phyloP scores from a whole-genome alignment of 805 yeast genomes.

The Starmerella tilneyi region DNA sequence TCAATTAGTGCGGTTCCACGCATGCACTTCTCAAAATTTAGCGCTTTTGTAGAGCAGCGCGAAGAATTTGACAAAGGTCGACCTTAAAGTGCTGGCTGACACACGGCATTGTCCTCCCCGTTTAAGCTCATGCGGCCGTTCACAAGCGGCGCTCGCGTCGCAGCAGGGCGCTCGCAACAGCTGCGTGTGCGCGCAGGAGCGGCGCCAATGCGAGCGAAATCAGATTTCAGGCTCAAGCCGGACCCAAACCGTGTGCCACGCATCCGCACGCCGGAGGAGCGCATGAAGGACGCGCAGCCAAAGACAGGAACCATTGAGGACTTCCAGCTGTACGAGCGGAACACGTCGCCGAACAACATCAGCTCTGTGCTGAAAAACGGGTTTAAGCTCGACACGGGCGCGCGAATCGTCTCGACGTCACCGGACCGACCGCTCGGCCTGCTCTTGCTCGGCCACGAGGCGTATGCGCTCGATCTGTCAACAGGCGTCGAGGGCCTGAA shows the following conservation, averaged over 20 bases:
- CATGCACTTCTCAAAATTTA: too few relatives aligned
- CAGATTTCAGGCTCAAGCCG: slow-evolving; percentile 22
- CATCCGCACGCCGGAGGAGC: slow-evolving; percentile 21
- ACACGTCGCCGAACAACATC: slow-evolving; percentile 41
- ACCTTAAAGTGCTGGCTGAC: too few relatives aligned
- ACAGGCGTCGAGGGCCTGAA: slow-evolving; percentile 37
- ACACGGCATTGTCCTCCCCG: too few relatives aligned
- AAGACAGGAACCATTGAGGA: slow-evolving; percentile 29
- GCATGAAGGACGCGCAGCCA: slow-evolving; percentile 24
- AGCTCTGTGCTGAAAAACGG: slow-evolving; percentile 46
- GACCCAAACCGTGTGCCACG: slow-evolving; percentile 26
- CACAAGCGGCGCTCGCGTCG: too few relatives aligned
- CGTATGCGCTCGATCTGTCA: slow-evolving; percentile 47
- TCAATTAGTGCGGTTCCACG: too few relatives aligned
- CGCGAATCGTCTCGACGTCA: slow-evolving; percentile 32
- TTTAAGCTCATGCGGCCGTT: too few relatives aligned
- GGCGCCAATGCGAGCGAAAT: slow-evolving; percentile 1
- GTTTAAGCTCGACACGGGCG: slow-evolving; percentile 46
- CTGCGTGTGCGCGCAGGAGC: background rate
- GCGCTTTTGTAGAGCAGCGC: too few relatives aligned
- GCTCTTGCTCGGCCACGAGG: slow-evolving; percentile 38
- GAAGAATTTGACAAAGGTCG: too few relatives aligned
- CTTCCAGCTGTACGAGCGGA: slow-evolving; percentile 38
- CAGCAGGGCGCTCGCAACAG: too few relatives aligned
- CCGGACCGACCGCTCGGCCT: slow-evolving; percentile 25